Conservation (phyloP, 495 filamentous ascomycete species). For the Neurospora intermedia region DNA sequence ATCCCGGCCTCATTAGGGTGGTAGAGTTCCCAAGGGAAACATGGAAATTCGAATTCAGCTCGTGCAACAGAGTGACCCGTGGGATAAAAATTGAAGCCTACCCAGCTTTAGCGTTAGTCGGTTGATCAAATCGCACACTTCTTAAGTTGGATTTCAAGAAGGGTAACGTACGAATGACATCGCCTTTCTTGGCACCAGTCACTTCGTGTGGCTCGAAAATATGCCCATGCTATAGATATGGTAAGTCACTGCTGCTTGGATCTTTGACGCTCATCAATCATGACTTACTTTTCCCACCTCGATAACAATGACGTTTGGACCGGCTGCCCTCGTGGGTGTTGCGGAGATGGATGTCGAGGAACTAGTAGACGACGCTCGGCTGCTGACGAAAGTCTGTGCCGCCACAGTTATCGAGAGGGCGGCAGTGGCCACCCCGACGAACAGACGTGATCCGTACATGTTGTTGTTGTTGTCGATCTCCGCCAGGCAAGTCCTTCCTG, state of each 20-base stretch:
- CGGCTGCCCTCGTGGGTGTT: conserved; percentile 1
- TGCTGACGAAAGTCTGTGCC: conserved; percentile 3
- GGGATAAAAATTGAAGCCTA: background rate
- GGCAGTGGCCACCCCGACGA: conserved; percentile 2
- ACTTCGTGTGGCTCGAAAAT: background rate
- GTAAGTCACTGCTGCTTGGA: background rate
- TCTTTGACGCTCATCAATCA: background rate
- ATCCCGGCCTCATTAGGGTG: background rate
- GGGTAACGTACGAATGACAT: background rate
- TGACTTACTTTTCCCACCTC: conserved; percentile 22
- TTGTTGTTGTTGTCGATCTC: background rate
- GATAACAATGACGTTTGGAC: conserved; percentile 14
- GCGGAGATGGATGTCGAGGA: conserved; percentile 3
- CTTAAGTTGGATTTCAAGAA: background rate
- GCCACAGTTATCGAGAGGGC: background rate
- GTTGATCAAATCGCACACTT: background rate
- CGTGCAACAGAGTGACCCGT: background rate
- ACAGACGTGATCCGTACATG: conserved; percentile 4
- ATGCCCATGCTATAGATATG: background rate
- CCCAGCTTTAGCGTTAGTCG: background rate
- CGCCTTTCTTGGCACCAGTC: background rate
- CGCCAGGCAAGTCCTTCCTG: background rate
- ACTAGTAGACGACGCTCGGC: background rate
- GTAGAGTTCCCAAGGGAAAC: background rate
- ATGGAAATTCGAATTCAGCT: background rate